Evolutionary conservation across 495 filamentous ascomycete genomes (phyloP).

Genomic region (Penicillium maclennaniae): DNA sequence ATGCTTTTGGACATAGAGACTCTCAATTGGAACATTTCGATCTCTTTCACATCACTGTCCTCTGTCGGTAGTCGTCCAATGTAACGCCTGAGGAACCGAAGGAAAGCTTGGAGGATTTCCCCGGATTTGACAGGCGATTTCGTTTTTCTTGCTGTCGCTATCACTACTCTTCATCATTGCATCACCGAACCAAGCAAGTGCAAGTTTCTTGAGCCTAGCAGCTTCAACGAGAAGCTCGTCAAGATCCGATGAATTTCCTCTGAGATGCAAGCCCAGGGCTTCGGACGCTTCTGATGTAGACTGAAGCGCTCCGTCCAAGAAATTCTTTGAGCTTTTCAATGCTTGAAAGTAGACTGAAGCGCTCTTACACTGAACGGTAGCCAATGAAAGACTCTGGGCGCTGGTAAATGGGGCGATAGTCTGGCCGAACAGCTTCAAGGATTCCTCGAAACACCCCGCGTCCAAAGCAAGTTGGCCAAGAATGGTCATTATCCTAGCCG

Average conservation of each 20-base stretch:
- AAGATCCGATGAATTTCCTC: conserved; percentile 61
- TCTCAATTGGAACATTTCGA: conserved; percentile 30
- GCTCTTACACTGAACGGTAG: conserved; percentile 43
- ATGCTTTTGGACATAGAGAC: conserved; percentile 34
- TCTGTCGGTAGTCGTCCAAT: conserved; percentile 33
- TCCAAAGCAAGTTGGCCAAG: conserved; percentile 46
- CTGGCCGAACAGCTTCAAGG: conserved; percentile 37
- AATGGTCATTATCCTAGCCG: conserved; percentile 32
- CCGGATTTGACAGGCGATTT: conserved; percentile 22
- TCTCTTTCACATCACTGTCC: conserved; percentile 29
- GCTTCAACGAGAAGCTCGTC: conserved; percentile 66
- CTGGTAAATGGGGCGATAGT: conserved; percentile 30
- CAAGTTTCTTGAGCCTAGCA: conserved; percentile 58
- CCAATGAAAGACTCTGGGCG: conserved; percentile 34
- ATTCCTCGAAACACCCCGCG: conserved; percentile 42
- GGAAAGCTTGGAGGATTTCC: conserved; percentile 41
- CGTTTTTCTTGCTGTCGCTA: conserved; percentile 16
- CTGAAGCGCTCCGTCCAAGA: conserved; percentile 16
- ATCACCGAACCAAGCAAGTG: conserved; percentile 50
- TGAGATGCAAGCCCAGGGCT: conserved; percentile 55
- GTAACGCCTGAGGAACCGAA: conserved; percentile 46
- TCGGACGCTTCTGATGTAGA: conserved; percentile 34
- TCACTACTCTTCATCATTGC: conserved; percentile 26
- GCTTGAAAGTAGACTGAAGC: conserved; percentile 39
- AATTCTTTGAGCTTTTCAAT: conserved; percentile 26